Conservation (phyloP, 768 basidiomycete species). For the Plicaturopsis crispa region DNA sequence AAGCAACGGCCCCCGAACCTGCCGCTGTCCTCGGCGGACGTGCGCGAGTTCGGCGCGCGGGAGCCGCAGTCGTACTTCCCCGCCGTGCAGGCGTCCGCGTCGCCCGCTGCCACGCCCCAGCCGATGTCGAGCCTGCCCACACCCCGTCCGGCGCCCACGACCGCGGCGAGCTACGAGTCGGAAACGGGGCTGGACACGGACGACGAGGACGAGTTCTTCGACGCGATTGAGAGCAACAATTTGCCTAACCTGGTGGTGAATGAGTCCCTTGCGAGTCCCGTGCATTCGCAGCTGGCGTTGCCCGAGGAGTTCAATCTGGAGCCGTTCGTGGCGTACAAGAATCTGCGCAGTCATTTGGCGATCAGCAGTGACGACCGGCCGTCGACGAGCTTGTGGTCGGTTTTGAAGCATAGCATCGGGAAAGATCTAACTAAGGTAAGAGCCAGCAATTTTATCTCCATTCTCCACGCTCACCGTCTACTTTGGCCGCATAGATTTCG, state of each 20-base stretch:
- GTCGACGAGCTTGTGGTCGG: conserved; percentile 87
- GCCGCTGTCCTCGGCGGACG: neutral
- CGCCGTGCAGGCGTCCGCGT: neutral
- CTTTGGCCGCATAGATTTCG: no score
- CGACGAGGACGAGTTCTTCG: conserved; percentile 95
- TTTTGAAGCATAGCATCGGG: conserved; percentile 91
- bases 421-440: conserved; percentile 96
- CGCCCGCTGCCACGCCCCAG: conserved; percentile 7
- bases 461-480: no score
- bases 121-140: neutral
- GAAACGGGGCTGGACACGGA: conserved; percentile 40
- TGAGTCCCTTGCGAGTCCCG: conserved; percentile 48
- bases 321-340: conserved; percentile 61
- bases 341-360: conserved; percentile 52
- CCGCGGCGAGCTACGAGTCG: conserved; percentile 14
- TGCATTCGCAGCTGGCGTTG: conserved; percentile 22
- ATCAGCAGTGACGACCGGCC: conserved; percentile 75
- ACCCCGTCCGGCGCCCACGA: conserved; percentile 7
- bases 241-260: conserved; percentile 72
- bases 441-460: no score
- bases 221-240: conserved; percentile 83
- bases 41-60: neutral
- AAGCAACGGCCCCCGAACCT: conserved; percentile 14
- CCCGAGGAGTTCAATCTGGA: conserved; percentile 26
- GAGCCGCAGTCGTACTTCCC: neutral